Base-by-base conservation (phyloP, 2,329 filamentous ascomycete genomes). In the Stemphylium vesicarium region DNA sequence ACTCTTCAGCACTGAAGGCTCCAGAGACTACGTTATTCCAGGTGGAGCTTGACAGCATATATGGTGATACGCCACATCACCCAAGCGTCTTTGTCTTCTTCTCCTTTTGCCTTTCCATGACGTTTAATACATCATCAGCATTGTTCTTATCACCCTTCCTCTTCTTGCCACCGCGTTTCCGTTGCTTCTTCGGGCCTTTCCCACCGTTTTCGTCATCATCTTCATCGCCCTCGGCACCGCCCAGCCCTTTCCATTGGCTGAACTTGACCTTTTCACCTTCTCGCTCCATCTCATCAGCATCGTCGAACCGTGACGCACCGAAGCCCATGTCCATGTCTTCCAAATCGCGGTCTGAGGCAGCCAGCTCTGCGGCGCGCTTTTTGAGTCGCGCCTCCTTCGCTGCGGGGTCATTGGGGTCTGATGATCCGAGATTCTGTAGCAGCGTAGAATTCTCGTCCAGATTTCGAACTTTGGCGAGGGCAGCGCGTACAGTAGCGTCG, bases 311-410 rank as follows among this genome's bases (percentile, higher is more conserved):
- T 69, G 89, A 95, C 16, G 88, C 91, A 31, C 95, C 95, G 70
- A 99, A 98, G 56, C 93, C 94, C 81, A 98, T 85, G 70, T 99
- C 95, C 78, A 99, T 84, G 76, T 99, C 94, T 53, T 94, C 88
- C 42, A 92, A 86, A 72, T 98, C 94, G 42, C 93, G 85, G 63
- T 90, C 89, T 50, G 87, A 77, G n/a, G 78, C 79, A 9, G 81
- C 85, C 56, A 97, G 80, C 80, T 97, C 89, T 62, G 85, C 88
- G 11, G 78, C 78, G 6, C 78, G 78, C 50, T 77, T 79, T 73
- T 86, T 88, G 46, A 88, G 85, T 7, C 89, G 87, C 44, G 87
- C 87, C 59, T 88, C 84, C 57, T 87, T 85, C 1, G 85, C 85
- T 5, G 78, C 77, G 0, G 64, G 56, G 26, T 65, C 60, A 38